These are phyloP conservation scores for Craterostigma plantagineum DNA, from an alignment of 257 asterid genomes.

Conservation along the genomic window DNA sequence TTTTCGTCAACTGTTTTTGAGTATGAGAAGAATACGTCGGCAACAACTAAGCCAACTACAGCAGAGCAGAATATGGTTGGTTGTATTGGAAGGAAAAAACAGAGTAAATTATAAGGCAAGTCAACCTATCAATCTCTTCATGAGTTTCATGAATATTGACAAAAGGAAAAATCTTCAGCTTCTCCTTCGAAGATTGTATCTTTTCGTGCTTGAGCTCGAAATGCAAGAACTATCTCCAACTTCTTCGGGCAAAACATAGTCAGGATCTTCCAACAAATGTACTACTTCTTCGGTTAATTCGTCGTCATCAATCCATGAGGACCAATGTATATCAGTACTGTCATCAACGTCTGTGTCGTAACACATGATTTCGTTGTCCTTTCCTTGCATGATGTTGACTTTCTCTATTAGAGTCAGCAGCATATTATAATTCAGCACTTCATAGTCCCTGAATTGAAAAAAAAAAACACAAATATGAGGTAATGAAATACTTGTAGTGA, in stretches of 20 bases:
- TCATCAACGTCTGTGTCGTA: slow-evolving; percentile 18
- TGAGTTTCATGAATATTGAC: too few relatives aligned
- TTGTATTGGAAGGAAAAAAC: too few relatives aligned
- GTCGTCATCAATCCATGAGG: slow-evolving; percentile 44
- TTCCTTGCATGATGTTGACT: slow-evolving; percentile 32
- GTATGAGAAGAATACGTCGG: too few relatives aligned
- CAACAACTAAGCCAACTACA: too few relatives aligned
- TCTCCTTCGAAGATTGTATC: slow-evolving; percentile 45
- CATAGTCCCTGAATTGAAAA: slow-evolving; percentile 53
- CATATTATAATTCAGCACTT: slow-evolving; percentile 48
- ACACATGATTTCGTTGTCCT: slow-evolving; percentile 13
- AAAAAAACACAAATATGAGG: neutral
- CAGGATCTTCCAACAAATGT: slow-evolving; percentile 35
- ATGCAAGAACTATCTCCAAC: slow-evolving; percentile 25
- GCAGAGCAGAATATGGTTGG: too few relatives aligned
- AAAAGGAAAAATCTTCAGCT: slow-evolving; percentile 1
- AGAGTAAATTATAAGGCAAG: too few relatives aligned
- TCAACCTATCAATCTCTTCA: too few relatives aligned
- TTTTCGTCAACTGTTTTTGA: too few relatives aligned
- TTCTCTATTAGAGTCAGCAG: slow-evolving; percentile 37
- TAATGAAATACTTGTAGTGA: neutral
- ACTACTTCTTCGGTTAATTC: slow-evolving; percentile 32
- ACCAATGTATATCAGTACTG: slow-evolving; percentile 53
- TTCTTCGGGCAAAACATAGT: slow-evolving; percentile 27
- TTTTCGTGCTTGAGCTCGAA: slow-evolving; percentile 17